A percentile compares a stretch with the other conserved stretches of the same genome.
Conservation (phyloP, 176 grass and related monocot genomes). For the Aegilops sharonensis region DNA sequence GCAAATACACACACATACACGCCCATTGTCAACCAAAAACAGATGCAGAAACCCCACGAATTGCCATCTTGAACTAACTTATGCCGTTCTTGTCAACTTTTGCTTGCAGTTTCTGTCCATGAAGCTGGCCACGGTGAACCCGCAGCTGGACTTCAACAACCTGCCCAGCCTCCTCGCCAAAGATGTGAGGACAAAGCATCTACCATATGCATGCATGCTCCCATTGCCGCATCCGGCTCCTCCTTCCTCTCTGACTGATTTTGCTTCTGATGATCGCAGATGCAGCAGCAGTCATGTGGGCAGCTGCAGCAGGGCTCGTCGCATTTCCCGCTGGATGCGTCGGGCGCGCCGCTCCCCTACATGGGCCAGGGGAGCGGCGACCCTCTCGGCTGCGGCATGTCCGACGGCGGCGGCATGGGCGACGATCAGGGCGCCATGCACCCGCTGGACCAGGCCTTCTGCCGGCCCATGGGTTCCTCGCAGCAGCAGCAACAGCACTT, state of each 20-base stretch:
- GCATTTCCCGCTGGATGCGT: constrained; percentile 72
- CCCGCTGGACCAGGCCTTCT: constrained; percentile 37
- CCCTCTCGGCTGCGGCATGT: constrained; percentile 47
- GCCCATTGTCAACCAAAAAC: not conserved
- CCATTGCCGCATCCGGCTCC: constrained; percentile 21
- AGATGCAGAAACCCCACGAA: constrained; percentile 25
- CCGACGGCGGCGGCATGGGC: constrained; percentile 47
- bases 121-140: constrained; percentile 99
- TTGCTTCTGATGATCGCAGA: constrained; percentile 18
- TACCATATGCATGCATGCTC: constrained; percentile 6
- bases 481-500: constrained; percentile 52
- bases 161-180: constrained; percentile 75
- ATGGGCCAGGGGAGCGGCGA: constrained; percentile 42
- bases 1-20: not conserved
- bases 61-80: constrained; percentile 42
- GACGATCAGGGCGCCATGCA: constrained; percentile 64
- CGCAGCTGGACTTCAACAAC: constrained; percentile 95
- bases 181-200: constrained; percentile 67
- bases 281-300: constrained; percentile 60
- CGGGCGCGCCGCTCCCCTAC: constrained; percentile 57
- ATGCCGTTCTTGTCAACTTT: constrained; percentile 19
- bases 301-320: constrained; percentile 44
- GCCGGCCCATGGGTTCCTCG: constrained; percentile 20
- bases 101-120: constrained; percentile 96
- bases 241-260: not conserved